phyloP scores from a whole-genome alignment of 202 grass and related monocot species.

The Panicum hallii region DNA sequence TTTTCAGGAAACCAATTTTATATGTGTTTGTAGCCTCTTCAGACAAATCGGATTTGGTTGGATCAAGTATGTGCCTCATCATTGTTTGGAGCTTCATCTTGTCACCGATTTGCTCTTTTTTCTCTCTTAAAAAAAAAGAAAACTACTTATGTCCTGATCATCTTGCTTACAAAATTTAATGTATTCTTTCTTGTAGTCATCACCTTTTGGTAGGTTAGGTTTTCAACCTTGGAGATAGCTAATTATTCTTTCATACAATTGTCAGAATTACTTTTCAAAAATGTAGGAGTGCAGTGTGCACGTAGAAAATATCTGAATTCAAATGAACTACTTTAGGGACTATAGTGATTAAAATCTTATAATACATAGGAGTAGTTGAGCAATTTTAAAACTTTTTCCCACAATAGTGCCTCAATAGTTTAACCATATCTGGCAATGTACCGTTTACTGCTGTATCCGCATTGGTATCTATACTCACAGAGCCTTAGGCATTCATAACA shows the following conservation, averaged over 20 bases:
- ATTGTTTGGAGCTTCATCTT: constrained; percentile 16
- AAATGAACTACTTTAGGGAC: constrained; percentile 5
- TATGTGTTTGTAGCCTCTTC: neutral
- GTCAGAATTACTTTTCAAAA: neutral
- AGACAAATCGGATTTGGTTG: neutral
- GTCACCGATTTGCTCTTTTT: neutral
- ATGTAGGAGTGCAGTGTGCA: neutral
- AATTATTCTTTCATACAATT: constrained; percentile 5
- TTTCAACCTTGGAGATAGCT: constrained; percentile 5
- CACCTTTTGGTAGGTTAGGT: neutral
- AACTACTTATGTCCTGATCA: neutral
- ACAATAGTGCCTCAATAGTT: neutral
- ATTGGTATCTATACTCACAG: neutral
- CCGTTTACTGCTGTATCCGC: neutral
- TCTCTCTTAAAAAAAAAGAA: neutral
- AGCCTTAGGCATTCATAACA: neutral
- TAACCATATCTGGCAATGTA: neutral
- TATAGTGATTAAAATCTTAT: neutral
- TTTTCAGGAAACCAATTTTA: neutral
- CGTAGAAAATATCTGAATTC: neutral
- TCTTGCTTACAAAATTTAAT: neutral
- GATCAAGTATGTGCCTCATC: neutral
- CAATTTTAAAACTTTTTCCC: neutral
- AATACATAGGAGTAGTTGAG: neutral
- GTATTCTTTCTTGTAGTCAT: constrained; percentile 9